These are phyloP conservation scores for Penicillium sp. DNA, from an alignment of 2,329 filamentous ascomycete species.

Conservation along the genomic window DNA sequence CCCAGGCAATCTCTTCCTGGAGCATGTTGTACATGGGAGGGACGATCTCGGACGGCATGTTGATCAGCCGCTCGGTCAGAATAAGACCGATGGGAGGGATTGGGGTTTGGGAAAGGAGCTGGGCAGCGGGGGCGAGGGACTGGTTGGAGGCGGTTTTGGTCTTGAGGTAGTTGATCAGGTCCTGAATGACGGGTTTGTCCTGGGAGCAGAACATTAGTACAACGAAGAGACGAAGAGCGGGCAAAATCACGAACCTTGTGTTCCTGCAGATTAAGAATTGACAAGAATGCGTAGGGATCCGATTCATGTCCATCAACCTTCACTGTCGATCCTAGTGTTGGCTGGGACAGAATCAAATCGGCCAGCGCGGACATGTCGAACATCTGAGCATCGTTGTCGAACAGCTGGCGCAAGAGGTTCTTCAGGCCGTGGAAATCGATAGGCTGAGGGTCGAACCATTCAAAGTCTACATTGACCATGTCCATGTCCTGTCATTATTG, in stretches of 20 bases:
- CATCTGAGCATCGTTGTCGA: slow-evolving; percentile 81
- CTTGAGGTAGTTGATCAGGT: slow-evolving; percentile 69
- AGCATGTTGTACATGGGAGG: slow-evolving; percentile 96
- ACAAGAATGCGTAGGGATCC: slow-evolving; percentile 90
- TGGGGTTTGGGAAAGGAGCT: slow-evolving; percentile 55
- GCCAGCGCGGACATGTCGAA: slow-evolving; percentile 85
- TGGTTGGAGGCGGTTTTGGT: slow-evolving; percentile 53
- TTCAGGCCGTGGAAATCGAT: slow-evolving; percentile 96
- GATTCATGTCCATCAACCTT: slow-evolving; percentile 95
- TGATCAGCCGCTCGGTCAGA: slow-evolving; percentile 90
- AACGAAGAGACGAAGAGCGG: background rate
- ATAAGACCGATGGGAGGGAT: slow-evolving; percentile 73
- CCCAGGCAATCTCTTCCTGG: slow-evolving; percentile 83
- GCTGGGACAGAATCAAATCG: slow-evolving; percentile 82
- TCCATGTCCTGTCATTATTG: slow-evolving; percentile 70
- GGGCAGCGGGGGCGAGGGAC: slow-evolving; percentile 56
- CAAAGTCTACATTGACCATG: slow-evolving; percentile 92
- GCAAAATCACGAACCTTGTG: slow-evolving; percentile 55
- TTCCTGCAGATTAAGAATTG: slow-evolving; percentile 76
- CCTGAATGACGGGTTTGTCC: slow-evolving; percentile 68
- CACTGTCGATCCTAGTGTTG: slow-evolving; percentile 85
- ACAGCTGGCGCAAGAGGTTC: slow-evolving; percentile 81
- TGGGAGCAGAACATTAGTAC: slow-evolving; percentile 25
- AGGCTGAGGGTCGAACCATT: slow-evolving; percentile 95
- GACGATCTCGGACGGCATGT: slow-evolving; percentile 89